Base-by-base conservation (phyloP, 2,329 filamentous ascomycete genomes). In the Thielaviopsis ethacetica region DNA sequence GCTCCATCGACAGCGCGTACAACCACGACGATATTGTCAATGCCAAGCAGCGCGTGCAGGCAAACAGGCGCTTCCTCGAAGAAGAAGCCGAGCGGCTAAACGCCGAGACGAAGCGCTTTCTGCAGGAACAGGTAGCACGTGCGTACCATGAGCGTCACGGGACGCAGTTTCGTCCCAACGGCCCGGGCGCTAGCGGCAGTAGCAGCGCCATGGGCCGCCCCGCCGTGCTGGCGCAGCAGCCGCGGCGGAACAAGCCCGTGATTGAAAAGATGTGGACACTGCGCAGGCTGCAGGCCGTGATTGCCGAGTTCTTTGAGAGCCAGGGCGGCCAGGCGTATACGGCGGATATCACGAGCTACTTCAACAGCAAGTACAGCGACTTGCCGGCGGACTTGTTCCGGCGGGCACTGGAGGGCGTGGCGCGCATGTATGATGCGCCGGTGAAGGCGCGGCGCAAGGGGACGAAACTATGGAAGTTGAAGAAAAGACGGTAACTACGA, bases 1-100 rank as follows among this genome's bases (percentile, higher is more conserved):
- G 84, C 49, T 86, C 88, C 2, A 86, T 97, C 1, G 90, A 95
- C 66, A 90, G 86, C n/a, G 88, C 91, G 0, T 81, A 96, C 52
- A 88, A 96, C 65, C 93, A 98, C 68, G 93, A 97, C 64, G 81
- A 89, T 57, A 95, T 97, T 65, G 81, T 97, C 65, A 87, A 85
- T 64, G 86, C 86, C 47, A 85, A 83, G 64, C 81, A 81, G 56
- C 82, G 82, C 59, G 74, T 88, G 19, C 79, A 82, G 62, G 86
- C 89, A 0, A 88, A 95, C 66, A 83, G 83, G 4, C 80, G 80
- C 24, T 85, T 95, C 63, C 82, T 96, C 54, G 84, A 88, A 64
- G 80, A 83, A 10, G 90, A 96, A 34, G 62, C 62, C 17, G 58
- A 63, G 53, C 61, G 61, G 1, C 56, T 63, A 7, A 60, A 62